A percentile compares a stretch with the other conserved stretches of the same genome.
These are phyloP conservation scores for Lignosus rhinocerotis DNA, from an alignment of 1,284 basidiomycete species.

Conservation along the genomic window DNA sequence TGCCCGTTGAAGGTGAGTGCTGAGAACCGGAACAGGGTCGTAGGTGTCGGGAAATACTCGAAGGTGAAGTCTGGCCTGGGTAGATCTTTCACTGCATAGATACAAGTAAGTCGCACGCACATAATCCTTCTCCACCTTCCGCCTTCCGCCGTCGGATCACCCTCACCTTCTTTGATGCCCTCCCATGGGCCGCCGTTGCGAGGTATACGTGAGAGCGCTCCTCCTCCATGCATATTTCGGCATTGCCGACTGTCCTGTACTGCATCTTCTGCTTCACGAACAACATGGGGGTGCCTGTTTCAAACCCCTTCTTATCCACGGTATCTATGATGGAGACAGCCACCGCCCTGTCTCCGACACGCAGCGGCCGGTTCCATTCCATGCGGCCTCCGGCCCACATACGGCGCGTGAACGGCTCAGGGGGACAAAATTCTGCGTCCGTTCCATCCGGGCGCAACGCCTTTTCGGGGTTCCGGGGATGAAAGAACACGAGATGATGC, in stretches of 20 bases:
- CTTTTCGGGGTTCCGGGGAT: slow-evolving; percentile 60
- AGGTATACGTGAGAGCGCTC: slow-evolving; percentile 79
- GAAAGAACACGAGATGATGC: slow-evolving; percentile 77
- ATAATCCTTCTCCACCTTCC: background rate
- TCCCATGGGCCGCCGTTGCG: slow-evolving; percentile 33
- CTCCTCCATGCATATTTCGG: slow-evolving; percentile 57
- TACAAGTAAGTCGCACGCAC: slow-evolving; percentile 9
- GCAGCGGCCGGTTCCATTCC: slow-evolving; percentile 59
- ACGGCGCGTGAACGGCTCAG: slow-evolving; percentile 70
- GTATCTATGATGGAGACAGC: slow-evolving; percentile 53
- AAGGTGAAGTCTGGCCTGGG: slow-evolving; percentile 61
- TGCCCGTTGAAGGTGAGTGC: slow-evolving; percentile 82
- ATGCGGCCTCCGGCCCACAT: slow-evolving; percentile 87
- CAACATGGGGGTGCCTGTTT: slow-evolving; percentile 62
- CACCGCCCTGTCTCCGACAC: slow-evolving; percentile 54
- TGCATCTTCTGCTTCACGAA: slow-evolving; percentile 73
- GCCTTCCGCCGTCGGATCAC: background rate
- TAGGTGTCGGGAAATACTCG: slow-evolving; percentile 64
- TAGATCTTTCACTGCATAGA: slow-evolving; percentile 46
- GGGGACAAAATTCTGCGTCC: slow-evolving; percentile 70
- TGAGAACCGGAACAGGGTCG: slow-evolving; percentile 82
- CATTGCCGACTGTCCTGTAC: slow-evolving; percentile 42
- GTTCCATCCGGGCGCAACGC: slow-evolving; percentile 71
- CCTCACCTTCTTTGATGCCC: slow-evolving; percentile 46
- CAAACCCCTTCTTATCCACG: slow-evolving; percentile 70